Conservation (phyloP, 192 early-diverging fungal species). For the Paraglomus brasilianum region DNA sequence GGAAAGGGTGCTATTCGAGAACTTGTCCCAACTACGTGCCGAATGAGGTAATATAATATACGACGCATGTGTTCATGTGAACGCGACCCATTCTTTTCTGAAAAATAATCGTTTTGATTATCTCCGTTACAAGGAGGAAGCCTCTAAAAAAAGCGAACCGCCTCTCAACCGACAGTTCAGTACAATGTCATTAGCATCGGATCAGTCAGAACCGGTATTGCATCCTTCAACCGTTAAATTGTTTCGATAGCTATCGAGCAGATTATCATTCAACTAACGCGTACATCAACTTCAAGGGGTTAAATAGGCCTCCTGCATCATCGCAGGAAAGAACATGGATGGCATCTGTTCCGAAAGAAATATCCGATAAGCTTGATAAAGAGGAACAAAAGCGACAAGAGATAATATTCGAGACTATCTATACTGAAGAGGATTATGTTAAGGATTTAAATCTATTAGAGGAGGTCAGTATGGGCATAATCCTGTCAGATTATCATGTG, state of each 20-base stretch:
- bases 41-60: conserved; percentile 18
- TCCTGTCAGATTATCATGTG: neutral
- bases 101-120: neutral
- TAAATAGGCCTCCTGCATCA: neutral
- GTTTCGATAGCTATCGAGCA: too few species aligned
- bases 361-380: conserved; percentile 65
- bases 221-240: too few species aligned
- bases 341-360: conserved; percentile 71
- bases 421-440: conserved; percentile 90
- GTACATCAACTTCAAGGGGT: too few species aligned
- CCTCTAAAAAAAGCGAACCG: neutral
- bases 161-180: neutral
- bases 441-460: conserved; percentile 82
- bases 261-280: too few species aligned
- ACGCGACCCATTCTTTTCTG: too few species aligned
- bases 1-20: conserved; percentile 32
- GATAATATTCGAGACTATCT: conserved; percentile 89
- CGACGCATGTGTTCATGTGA: too few species aligned
- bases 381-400: conserved; percentile 87
- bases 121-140: neutral
- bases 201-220: neutral
- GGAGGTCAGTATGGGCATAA: conserved; percentile 51
- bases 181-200: neutral
- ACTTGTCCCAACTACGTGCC: conserved; percentile 30
- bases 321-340: conserved; percentile 69